These are phyloP conservation scores for Eustoma russellianum DNA, from an alignment of 257 asterid species.

Conservation along the genomic window DNA sequence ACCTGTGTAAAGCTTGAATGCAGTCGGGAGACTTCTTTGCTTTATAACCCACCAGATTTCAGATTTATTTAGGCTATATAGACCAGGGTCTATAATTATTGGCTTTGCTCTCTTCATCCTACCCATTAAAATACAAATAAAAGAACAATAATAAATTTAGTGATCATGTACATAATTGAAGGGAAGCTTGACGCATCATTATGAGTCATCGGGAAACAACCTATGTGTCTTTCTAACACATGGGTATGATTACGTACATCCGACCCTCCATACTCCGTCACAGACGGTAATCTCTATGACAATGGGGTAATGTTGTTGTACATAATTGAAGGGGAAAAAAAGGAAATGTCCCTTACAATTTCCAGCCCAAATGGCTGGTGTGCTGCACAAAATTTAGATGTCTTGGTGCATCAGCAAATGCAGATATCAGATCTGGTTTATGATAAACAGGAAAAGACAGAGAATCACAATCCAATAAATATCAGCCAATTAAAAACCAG, in stretches of 20 bases:
- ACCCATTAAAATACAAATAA: conserved; percentile 1
- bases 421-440: conserved; percentile 68
- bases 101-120: conserved; percentile 88
- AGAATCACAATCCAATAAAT: background rate
- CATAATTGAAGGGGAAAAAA: background rate
- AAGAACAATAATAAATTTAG: too few relatives aligned
- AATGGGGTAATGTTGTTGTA: too few relatives aligned
- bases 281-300: too few relatives aligned
- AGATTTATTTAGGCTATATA: conserved; percentile 66
- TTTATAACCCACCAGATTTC: conserved; percentile 88
- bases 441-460: background rate
- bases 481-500: too few relatives aligned
- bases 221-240: too few relatives aligned
- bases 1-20: conserved; percentile 94
- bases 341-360: conserved; percentile 28
- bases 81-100: conserved; percentile 76
- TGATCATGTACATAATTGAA: too few relatives aligned
- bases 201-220: too few relatives aligned
- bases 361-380: conserved; percentile 90
- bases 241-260: too few relatives aligned
- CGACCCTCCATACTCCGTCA: too few relatives aligned
- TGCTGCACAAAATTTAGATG: conserved; percentile 82
- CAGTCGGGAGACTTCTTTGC: conserved; percentile 81
- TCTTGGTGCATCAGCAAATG: conserved; percentile 66
- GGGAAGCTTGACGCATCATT: too few relatives aligned